These are phyloP conservation scores for Trypanosoma avium DNA, from an alignment of 208 protist genomes.

Conservation along the genomic window DNA sequence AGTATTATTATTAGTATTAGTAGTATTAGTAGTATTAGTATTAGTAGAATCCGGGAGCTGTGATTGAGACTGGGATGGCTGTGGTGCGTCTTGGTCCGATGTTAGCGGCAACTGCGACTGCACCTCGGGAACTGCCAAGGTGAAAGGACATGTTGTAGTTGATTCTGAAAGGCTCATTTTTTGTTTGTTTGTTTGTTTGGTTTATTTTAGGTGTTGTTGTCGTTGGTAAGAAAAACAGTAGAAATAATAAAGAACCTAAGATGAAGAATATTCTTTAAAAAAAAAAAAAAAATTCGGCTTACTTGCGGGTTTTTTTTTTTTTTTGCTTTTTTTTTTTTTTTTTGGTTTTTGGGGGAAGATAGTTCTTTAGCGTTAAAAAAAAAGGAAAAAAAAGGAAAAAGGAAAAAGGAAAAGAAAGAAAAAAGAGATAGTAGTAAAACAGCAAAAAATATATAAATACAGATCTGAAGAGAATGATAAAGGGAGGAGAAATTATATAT, in stretches of 20 bases:
- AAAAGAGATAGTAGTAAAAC: not conserved
- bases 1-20: too few species aligned
- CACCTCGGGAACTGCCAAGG: not conserved
- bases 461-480: not conserved
- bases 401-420: not conserved
- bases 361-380: slow-evolving; percentile 10
- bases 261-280: too few species aligned
- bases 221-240: slow-evolving; percentile 11
- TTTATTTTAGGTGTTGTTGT: too few species aligned
- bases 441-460: not conserved
- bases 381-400: not conserved
- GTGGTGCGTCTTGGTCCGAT: too few species aligned
- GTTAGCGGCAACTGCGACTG: not conserved
- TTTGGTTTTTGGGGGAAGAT: not conserved
- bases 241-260: slow-evolving; percentile 1
- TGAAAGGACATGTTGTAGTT: not conserved
- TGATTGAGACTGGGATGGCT: not conserved
- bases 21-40: too few species aligned
- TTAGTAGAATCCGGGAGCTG: too few species aligned
- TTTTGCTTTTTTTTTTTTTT: not conserved
- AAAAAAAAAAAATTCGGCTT: slow-evolving; percentile 20
- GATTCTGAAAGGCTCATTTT: not conserved
- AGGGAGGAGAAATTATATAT: too few species aligned
- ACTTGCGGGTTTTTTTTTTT: slow-evolving; percentile 6
- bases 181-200: not conserved